Evolutionary conservation across 768 basidiomycete genomes (phyloP), one percentile per base, ranked within the genome.

Genomic region (Tremella mesenterica): DNA sequence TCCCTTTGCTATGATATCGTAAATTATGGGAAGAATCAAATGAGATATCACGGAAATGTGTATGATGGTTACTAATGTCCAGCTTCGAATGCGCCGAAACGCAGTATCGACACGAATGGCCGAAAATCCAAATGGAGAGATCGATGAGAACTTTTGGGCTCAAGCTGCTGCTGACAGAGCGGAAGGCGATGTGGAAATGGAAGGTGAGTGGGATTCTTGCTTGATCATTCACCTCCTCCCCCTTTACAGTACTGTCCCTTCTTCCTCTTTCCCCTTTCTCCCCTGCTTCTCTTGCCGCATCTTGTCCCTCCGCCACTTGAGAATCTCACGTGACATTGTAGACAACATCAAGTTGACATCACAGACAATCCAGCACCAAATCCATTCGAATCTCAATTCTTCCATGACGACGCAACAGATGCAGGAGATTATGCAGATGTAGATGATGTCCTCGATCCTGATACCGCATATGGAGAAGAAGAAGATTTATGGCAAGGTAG

Each of bases 81-180:
- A 97, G 93, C 75, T 96, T 31, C 86, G 82, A 67, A 91, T 95
- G 89, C 83, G 91, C 13, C 86, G 87, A 7, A 82, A 82, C 31
- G 81, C 60, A 4, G 39, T 43, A 78, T 27, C 56, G 61, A 71
- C 48, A 58, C 76, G 43, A 65, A 70, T 60, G 75, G 78, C 60
- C 81, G 83, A 55, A 26, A 81, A 79, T 26, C 31, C 56, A 41
- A 85, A 90, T 59, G 90, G 86, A 26, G 91, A 95, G 73, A 84
- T 93, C 25, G 93, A 96, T 68, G 90, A 92, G 74, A 83, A 86
- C 57, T 97, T 91, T 77, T 97, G 95, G 95, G 92, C 91, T 0
- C 86, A 89, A 63, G 89, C 88, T 3, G 91, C 90, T 9, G 88
- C 88, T 0, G 82, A 86, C 71, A 83, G 83, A 13, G 85, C 80